Base-by-base conservation (phyloP, 305 asterid species). In the Caryopteris hybrid region DNA sequence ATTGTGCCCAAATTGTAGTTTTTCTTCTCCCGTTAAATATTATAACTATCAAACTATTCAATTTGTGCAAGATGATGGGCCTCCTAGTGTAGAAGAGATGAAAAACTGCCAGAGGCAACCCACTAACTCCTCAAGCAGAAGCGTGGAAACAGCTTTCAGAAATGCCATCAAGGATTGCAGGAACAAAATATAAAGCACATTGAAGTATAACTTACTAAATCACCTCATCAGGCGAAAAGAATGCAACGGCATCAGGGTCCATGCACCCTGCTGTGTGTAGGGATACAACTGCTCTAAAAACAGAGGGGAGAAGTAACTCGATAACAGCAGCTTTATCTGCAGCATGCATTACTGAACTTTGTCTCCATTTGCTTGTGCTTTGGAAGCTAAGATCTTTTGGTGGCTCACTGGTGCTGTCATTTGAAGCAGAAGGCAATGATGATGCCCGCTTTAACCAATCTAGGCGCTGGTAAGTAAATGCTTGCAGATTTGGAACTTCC, bases 151-250 rank as follows among this genome's bases (percentile, higher is more conserved):
- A 33, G 38, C 68, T 8, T 48, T 65, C 17, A 62, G 54, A 51
- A 61, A 59, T 66, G 39, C 39, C 29, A 53, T 52, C 41, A 61
- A 54, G 59, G 66, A 71, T n/a, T 52, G 18, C 58, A 54, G 29
- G 45, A 61, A 59, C 68, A 65, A 16, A 31, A 54, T 23, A 45
- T 43, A 69, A 18, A 42, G 33, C 29, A 62, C 43, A 42, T 55
- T 9, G 46, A 50, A 66, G 50, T 59, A 66, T 25, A 60, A 59
- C 56, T 20, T 76, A 67, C 64, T 50, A 77, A 61, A 72, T 80
- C 74, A 91, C 98, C 99, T 93, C 99, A 76, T 91, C 93, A 17
- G 96, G 97, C 0, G 97, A 91, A 79, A 88, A 93, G 86, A 91
- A 87, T 29, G 97, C 95, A 48, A 91, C 91, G 11, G 96, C 88